A percentile compares a stretch with the other conserved stretches of the same genome.
Evolutionary conservation across 257 asterid genomes (phyloP).

Genomic region (Petunia axillaris): DNA sequence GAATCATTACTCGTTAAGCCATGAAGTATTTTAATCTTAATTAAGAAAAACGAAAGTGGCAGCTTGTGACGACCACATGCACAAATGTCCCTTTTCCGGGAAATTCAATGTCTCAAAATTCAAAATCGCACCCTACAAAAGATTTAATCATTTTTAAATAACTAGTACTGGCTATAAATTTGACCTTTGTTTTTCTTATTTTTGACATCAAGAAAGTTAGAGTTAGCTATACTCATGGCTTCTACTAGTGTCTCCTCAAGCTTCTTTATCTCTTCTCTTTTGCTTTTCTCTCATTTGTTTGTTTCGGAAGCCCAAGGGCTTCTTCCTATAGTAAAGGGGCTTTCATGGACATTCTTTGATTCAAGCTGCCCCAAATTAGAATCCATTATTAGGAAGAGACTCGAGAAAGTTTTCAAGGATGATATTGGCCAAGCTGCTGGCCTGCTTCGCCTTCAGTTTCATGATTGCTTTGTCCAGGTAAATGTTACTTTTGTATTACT

Average conservation of each 20-base stretch:
- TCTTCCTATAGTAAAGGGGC: slow-evolving; percentile 50
- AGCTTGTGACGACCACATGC: slow-evolving; percentile 3
- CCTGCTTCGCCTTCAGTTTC: slow-evolving; percentile 75
- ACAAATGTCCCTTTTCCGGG: background rate
- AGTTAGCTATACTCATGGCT: background rate
- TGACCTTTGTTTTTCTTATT: background rate
- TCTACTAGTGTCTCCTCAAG: slow-evolving; percentile 22
- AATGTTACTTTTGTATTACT: background rate
- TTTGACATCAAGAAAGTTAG: background rate
- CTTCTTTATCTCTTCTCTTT: slow-evolving; percentile 30
- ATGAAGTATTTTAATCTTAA: background rate
- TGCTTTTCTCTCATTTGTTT: slow-evolving; percentile 27
- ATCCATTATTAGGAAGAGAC: slow-evolving; percentile 48
- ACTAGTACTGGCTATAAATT: slow-evolving; percentile 4
- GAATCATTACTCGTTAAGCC: background rate
- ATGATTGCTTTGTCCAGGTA: slow-evolving; percentile 72
- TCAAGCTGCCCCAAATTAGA: slow-evolving; percentile 55
- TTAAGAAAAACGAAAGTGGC: slow-evolving; percentile 1
- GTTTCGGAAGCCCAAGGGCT: slow-evolving; percentile 38
- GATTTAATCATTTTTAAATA: background rate
- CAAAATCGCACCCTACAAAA: background rate
- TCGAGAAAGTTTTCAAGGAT: slow-evolving; percentile 43
- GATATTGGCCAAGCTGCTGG: slow-evolving; percentile 78
- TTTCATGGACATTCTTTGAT: slow-evolving; percentile 50
- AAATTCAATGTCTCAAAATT: background rate